phyloP scores from a whole-genome alignment of 75 land plant species.

The Selaginella moellendorffii region DNA sequence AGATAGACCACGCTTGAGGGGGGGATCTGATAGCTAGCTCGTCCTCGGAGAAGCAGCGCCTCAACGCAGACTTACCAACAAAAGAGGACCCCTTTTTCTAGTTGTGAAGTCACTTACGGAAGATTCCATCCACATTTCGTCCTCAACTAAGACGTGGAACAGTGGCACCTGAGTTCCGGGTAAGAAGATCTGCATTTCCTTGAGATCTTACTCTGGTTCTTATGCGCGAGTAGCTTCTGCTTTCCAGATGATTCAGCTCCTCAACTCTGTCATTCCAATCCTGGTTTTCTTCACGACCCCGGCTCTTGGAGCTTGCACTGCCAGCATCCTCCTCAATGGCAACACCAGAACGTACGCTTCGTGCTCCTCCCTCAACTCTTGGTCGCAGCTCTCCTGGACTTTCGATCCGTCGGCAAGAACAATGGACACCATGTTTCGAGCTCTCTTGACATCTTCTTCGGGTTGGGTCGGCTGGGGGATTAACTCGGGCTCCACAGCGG shows the following conservation, averaged over 20 bases:
- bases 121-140: no score
- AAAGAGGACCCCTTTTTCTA: neutral
- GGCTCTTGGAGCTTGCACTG: neutral
- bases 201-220: neutral
- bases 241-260: neutral
- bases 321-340: neutral
- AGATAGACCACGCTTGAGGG: no score
- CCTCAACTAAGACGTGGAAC: no score
- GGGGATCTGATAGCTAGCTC: no score
- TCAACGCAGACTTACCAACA: neutral
- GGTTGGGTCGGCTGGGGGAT: neutral
- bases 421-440: neutral
- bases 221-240: neutral
- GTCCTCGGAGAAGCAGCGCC: neutral
- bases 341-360: neutral
- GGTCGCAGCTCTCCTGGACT: neutral
- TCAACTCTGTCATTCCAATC: no score
- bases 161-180: no score
- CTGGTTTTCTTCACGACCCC: neutral
- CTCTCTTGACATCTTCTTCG: neutral
- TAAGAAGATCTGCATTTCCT: no score
- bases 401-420: neutral
- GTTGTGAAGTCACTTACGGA: no score
- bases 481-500: neutral
- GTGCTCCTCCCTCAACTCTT: neutral